Evolutionary conservation across 108 stramenopile species (phyloP), one percentile per base, ranked within the genome.

Genomic region (Nitzschia sp.): DNA sequence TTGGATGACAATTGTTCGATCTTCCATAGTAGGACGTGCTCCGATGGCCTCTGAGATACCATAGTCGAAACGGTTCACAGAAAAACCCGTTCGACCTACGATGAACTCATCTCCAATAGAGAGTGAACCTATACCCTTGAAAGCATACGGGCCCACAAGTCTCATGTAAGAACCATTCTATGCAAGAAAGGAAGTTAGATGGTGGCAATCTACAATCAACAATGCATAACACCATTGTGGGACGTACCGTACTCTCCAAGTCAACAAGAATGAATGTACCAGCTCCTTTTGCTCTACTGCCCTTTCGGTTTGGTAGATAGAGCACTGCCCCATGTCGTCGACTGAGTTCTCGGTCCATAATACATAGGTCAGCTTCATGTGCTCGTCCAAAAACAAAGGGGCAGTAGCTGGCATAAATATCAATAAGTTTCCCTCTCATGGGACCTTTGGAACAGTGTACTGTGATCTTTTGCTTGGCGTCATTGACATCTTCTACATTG

Each of bases 11-110:
- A 88, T 73, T 6, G 91, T 90, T 57, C 92, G 80, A 69, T 97
- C 96, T 80, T 97, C 96, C 96, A 97, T 97, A 8, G 94, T 92
- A 50, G 91, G 93, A 44, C 96, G 72, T 12, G 91, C 91, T 51
- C 96, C 96, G 53, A 91, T 91, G 19, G 93, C 88, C 78, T 97
- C 96, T 63, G 92, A 95, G 61, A 97, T 88, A 50, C 97, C 97
- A 63, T 88, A 97, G 70, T 98, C 97, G 68, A 93, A 98, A 67
- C 96, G 91, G 80, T 96, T 96, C 25, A 98, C 85, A 37, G 88
- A 91, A 72, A 98, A 97, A 39, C 97, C 96, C n/a, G 97, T 98
- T 79, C 97, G 82, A 50, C 96, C 97, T 15, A 98, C 96, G 71
- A 98, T 88, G 65, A 98, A 87, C 75, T 97, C 92, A 56, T 98